These are phyloP conservation scores for Alternaria sp. DNA, from an alignment of 2,329 filamentous ascomycete species.

Conservation along the genomic window DNA sequence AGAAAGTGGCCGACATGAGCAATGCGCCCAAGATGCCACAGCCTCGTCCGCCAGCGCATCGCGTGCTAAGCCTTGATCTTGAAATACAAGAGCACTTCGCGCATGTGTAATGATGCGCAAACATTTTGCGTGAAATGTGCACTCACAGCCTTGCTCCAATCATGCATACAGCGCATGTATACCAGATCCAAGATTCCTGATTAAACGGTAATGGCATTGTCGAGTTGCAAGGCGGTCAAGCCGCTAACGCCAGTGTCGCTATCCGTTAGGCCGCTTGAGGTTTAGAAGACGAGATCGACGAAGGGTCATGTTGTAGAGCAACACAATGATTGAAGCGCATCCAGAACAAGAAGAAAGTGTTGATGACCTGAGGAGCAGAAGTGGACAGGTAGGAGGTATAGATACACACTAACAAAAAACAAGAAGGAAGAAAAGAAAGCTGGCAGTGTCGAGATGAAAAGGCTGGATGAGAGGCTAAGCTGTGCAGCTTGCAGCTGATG, in stretches of 20 bases:
- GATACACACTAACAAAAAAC: constrained; percentile 1
- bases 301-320: constrained; percentile 33
- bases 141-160: constrained; percentile 55
- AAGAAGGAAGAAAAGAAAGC: constrained; percentile 10
- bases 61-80: constrained; percentile 9
- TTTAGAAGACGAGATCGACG: constrained; percentile 20
- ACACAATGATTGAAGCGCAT: constrained; percentile 7
- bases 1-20: not conserved
- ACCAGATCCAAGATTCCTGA: constrained; percentile 60
- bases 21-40: not conserved
- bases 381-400: not conserved
- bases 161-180: constrained; percentile 52
- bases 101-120: not conserved
- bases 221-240: constrained; percentile 12
- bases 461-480: constrained; percentile 12
- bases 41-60: not conserved
- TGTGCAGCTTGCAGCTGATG: constrained; percentile 18
- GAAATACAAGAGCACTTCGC: not conserved
- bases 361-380: not conserved
- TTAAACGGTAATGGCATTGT: constrained; percentile 42
- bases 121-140: not conserved
- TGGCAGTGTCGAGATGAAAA: constrained; percentile 8
- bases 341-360: constrained; percentile 10
- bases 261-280: constrained; percentile 28
- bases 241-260: constrained; percentile 10